Conservation (phyloP, 2,329 filamentous ascomycete genomes). For the Exophiala oligosperma region DNA sequence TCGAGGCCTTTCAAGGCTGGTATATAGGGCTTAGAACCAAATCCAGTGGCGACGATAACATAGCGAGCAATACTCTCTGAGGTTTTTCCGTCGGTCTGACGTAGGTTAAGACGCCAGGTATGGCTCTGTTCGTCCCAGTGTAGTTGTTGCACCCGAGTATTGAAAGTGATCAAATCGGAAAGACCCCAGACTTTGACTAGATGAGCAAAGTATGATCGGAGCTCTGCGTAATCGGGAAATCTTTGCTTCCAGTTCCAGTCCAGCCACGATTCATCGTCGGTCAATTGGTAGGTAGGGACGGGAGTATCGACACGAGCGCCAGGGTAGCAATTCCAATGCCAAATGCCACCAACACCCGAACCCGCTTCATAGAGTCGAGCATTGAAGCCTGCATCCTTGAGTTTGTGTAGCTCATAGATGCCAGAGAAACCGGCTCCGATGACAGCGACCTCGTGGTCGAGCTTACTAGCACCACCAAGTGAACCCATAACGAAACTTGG, state of each 20-base stretch:
- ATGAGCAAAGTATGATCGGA: conserved; percentile 42
- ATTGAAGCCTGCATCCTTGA: too few relatives aligned
- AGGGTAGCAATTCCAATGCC: conserved; percentile 55
- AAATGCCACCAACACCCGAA: too few relatives aligned
- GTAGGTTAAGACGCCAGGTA: too few relatives aligned
- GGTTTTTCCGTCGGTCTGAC: conserved; percentile 34
- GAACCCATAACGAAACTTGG: too few relatives aligned
- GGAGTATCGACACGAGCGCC: conserved; percentile 57
- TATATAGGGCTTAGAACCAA: conserved; percentile 7
- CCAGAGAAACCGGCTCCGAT: too few relatives aligned
- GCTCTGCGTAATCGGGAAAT: conserved; percentile 41
- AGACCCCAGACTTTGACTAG: conserved; percentile 41
- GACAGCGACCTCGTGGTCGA: too few relatives aligned
- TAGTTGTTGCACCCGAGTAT: conserved; percentile 28
- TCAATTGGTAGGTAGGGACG: conserved; percentile 55
- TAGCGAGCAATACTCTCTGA: neutral
- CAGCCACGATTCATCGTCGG: conserved; percentile 37
- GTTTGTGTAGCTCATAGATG: too few relatives aligned
- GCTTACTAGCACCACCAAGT: too few relatives aligned
- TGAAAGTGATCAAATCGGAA: conserved; percentile 35
- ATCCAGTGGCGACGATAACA: conserved; percentile 16
- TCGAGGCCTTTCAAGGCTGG: conserved; percentile 26
- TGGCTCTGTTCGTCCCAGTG: conserved; percentile 12
- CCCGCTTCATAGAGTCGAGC: too few relatives aligned
- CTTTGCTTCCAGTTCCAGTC: conserved; percentile 48